Percentiles rank a stretch among this genome's conserved stretches.
Conservation (phyloP, 2,329 filamentous ascomycete species). For the Claviceps arundinis region DNA sequence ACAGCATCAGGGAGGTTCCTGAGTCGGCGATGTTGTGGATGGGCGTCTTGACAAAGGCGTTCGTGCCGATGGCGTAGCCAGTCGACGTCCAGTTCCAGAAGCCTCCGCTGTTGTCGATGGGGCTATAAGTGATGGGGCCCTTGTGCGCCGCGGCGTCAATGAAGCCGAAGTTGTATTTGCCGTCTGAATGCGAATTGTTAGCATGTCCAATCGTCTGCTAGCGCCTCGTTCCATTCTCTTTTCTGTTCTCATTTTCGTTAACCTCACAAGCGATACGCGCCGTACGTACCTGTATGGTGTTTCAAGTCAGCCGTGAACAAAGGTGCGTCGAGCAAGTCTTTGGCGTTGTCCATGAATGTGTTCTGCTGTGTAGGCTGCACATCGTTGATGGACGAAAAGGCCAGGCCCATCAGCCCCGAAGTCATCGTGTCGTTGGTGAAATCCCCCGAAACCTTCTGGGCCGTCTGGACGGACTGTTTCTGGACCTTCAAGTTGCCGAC, state of each 20-base stretch:
- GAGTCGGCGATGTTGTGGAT: slow-evolving; percentile 39
- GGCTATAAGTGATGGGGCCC: slow-evolving; percentile 47
- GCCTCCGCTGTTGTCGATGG: slow-evolving; percentile 46
- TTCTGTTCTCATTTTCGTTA: no score
- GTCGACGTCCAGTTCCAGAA: slow-evolving; percentile 40
- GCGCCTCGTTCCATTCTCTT: no score
- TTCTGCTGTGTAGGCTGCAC: slow-evolving; percentile 26
- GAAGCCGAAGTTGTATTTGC: slow-evolving; percentile 61
- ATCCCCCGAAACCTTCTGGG: slow-evolving; percentile 24
- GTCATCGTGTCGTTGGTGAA: slow-evolving; percentile 28
- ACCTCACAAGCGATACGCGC: no score
- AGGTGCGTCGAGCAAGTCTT: slow-evolving; percentile 6
- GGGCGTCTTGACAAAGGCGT: slow-evolving; percentile 20
- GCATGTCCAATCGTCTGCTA: background rate
- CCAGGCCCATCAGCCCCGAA: slow-evolving; percentile 30
- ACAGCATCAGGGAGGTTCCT: slow-evolving; percentile 49
- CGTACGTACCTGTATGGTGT: slow-evolving; percentile 22
- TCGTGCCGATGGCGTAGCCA: slow-evolving; percentile 12
- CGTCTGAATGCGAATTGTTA: slow-evolving; percentile 20
- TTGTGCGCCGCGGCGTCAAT: slow-evolving; percentile 52
- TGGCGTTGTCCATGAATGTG: slow-evolving; percentile 28
- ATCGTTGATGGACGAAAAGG: slow-evolving; percentile 28
- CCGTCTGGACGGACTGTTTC: slow-evolving; percentile 30
- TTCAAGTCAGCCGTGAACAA: slow-evolving; percentile 60
- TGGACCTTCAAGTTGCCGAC: slow-evolving; percentile 27